Conservation (phyloP, 148 eudicot species). For the Heliosperma pusillum region DNA sequence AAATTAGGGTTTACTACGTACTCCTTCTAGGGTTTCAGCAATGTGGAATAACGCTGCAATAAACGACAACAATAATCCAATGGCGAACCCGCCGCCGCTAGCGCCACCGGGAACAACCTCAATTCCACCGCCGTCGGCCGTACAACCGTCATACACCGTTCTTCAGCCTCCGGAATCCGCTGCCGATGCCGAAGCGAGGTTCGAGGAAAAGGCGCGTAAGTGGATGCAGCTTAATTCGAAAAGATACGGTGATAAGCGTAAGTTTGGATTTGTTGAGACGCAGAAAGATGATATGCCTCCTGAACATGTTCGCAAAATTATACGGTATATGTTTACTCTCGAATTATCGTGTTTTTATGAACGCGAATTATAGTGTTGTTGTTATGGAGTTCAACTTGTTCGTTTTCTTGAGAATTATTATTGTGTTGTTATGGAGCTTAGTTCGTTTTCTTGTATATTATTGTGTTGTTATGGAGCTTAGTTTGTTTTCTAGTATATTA, state of each 20-base stretch:
- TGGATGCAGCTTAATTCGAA: conserved; percentile 96
- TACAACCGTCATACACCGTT: conserved; percentile 84
- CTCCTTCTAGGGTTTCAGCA: conserved; percentile 3
- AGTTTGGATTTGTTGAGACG: conserved; percentile 92
- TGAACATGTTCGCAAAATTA: conserved; percentile 85
- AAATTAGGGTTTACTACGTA: neutral
- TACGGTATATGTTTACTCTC: conserved; percentile 41
- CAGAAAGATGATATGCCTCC: conserved; percentile 99
- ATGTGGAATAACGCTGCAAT: neutral
- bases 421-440: no score
- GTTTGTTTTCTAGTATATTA: no score
- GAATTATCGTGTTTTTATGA: no score
- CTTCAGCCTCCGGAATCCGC: conserved; percentile 43
- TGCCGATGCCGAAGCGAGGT: conserved; percentile 56
- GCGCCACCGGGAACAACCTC: conserved; percentile 77
- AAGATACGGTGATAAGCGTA: conserved; percentile 84
- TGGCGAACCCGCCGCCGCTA: neutral
- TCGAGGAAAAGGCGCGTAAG: conserved; percentile 86
- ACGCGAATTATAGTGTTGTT: no score
- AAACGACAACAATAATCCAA: neutral
- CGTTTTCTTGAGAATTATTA: no score
- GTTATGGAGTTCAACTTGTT: no score
- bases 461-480: no score
- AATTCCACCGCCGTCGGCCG: conserved; percentile 63
- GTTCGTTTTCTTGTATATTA: no score